Conservation (phyloP, 2,329 filamentous ascomycete species). For the Cryphonectria nitschkei region DNA sequence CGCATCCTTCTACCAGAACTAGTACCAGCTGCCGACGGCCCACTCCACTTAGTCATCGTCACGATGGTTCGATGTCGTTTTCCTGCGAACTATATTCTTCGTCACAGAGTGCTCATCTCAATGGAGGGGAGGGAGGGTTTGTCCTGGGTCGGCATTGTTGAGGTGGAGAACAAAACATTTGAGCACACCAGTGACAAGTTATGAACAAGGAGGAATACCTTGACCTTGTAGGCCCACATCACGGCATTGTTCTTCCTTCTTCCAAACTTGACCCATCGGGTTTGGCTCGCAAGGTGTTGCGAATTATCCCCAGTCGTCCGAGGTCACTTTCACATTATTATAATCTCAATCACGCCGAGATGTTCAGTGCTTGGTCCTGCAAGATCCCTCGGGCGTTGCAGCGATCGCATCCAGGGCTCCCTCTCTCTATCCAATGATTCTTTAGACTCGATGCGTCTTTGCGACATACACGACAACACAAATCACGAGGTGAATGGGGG, state of each 20-base stretch:
- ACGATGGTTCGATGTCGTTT: background rate
- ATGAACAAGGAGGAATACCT: background rate
- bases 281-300: background rate
- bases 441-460: background rate
- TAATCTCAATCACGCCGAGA: background rate
- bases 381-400: background rate
- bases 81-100: background rate
- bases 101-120: background rate
- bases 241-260: background rate
- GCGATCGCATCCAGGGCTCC: background rate
- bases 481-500: background rate
- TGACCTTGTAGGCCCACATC: background rate
- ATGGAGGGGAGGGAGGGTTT: background rate
- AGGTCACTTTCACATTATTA: background rate
- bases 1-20: background rate
- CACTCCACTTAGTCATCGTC: background rate
- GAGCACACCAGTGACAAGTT: background rate
- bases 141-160: background rate
- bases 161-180: background rate
- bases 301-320: background rate
- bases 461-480: background rate
- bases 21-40: background rate
- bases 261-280: background rate
- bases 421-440: background rate
- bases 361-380: background rate